Evolutionary conservation across 768 basidiomycete genomes (phyloP), one percentile per base, ranked within the genome.

Genomic region (Pleurotus ostreatus): DNA sequence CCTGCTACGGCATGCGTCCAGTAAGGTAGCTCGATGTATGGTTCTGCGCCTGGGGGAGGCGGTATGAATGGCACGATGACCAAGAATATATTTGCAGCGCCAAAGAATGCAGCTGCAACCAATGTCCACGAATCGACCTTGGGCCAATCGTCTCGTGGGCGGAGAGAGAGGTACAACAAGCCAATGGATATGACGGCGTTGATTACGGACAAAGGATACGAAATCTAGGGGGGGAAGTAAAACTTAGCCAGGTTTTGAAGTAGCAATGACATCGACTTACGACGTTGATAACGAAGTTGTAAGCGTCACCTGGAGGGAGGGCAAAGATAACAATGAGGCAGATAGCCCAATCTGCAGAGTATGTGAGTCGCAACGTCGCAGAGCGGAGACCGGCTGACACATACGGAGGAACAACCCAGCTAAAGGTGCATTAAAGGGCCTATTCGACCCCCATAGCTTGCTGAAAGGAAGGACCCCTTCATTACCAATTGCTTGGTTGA

Each of bases 291-390:
- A 82, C 74, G 66, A 89, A 85, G 55, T 78, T 75, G 64, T 84
- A 89, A 0, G 85, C 84, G 58, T 88, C 86, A 6, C 86, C 86
- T 0, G 85, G 77, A 0, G 87, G 87, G 0, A 74, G 66, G 11
- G 66, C 66, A 55, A 75, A 69, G 18, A 76, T 70, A 41, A 75
- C 65, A 37, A 73, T 66, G 25, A 71, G 48, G 56, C 73, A 76
- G 40, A 74, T 57, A 20, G 62, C 47, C 69, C 72, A 76, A 46
- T 75, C 72, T 74, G 15, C 39, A 38, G 22, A 46, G 45, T 16
- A 30, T 26, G 5, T 25, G 20, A 23, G 20, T 15, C 15, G 1
- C 20, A 26, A 20, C 7, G 13, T 20, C 25, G 18, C 39, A 23
- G 20, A 39, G 9, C 22, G 7, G 68, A 62, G 2, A 70, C 20